A percentile compares a stretch with the other conserved stretches of the same genome.
Evolutionary conservation across 768 basidiomycete genomes (phyloP).

Genomic region (Leccinum longicurvipes): DNA sequence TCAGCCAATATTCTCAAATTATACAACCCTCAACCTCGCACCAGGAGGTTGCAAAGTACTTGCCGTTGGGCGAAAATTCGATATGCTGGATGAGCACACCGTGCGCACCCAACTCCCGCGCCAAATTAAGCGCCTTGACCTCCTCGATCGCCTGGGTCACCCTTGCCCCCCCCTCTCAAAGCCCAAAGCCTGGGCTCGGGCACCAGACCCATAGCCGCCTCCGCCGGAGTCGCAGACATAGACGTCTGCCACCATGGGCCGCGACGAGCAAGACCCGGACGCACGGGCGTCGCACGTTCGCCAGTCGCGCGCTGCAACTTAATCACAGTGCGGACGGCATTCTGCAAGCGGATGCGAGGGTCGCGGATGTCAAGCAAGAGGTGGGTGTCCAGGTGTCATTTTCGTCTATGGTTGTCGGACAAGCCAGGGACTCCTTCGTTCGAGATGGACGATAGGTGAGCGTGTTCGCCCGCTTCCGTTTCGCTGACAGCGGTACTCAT

Average conservation of each 20-base stretch:
- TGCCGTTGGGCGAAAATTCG: constrained; percentile 55
- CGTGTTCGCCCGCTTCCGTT: neutral
- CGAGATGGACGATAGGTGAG: neutral
- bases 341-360: constrained; percentile 35
- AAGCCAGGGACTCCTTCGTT: neutral
- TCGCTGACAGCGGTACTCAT: neutral
- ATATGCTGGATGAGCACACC: constrained; percentile 50
- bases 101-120: constrained; percentile 41
- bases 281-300: constrained; percentile 17
- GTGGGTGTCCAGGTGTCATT: neutral
- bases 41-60: constrained; percentile 53
- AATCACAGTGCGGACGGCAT: constrained; percentile 42
- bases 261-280: constrained; percentile 24
- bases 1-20: neutral
- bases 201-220: constrained; percentile 11
- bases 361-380: constrained; percentile 20
- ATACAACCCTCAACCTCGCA: constrained; percentile 14
- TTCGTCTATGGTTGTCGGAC: neutral
- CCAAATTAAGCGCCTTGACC: constrained; percentile 36
- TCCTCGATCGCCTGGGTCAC: constrained; percentile 38
- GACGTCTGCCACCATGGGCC: constrained; percentile 28
- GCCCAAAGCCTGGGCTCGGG: constrained; percentile 19
- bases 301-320: constrained; percentile 34
- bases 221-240: neutral
- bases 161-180: constrained; percentile 37